These are phyloP conservation scores for Clarireedia paspali DNA, from an alignment of 2,329 filamentous ascomycete species.

Conservation along the genomic window DNA sequence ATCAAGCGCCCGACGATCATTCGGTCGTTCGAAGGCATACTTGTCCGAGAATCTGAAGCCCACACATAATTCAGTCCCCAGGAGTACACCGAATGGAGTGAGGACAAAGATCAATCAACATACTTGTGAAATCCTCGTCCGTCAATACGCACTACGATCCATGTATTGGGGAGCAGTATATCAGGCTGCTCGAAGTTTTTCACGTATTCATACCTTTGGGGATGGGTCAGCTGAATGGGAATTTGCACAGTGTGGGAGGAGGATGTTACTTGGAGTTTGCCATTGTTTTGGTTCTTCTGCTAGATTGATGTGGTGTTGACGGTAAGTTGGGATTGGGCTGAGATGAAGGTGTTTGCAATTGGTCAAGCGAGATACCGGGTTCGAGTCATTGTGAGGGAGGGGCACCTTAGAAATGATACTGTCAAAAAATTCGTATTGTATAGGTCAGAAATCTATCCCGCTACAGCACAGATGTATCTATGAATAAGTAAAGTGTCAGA, in stretches of 20 bases:
- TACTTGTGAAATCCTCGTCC: conserved; percentile 94
- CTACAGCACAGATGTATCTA: too few relatives aligned
- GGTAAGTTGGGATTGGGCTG: neutral
- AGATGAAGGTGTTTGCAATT: neutral
- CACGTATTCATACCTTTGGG: conserved; percentile 81
- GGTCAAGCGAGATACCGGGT: conserved; percentile 6
- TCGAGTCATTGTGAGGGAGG: neutral
- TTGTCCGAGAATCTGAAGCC: conserved; percentile 63
- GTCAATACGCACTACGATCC: conserved; percentile 91
- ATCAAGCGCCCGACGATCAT: conserved; percentile 77
- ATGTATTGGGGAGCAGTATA: conserved; percentile 77
- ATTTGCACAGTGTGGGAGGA: neutral
- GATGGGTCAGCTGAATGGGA: neutral
- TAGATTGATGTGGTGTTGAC: neutral
- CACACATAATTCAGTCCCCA: conserved; percentile 1
- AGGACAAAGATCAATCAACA: conserved; percentile 13
- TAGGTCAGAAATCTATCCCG: too few relatives aligned
- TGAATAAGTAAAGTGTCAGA: too few relatives aligned
- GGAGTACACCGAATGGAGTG: neutral
- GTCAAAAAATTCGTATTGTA: too few relatives aligned
- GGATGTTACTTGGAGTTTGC: conserved; percentile 25
- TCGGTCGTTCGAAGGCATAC: conserved; percentile 85
- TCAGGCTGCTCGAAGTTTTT: conserved; percentile 81
- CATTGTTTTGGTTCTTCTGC: conserved; percentile 12
- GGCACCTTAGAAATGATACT: neutral